Conservation (phyloP, 1,284 basidiomycete genomes). For the Tilletia caries region DNA sequence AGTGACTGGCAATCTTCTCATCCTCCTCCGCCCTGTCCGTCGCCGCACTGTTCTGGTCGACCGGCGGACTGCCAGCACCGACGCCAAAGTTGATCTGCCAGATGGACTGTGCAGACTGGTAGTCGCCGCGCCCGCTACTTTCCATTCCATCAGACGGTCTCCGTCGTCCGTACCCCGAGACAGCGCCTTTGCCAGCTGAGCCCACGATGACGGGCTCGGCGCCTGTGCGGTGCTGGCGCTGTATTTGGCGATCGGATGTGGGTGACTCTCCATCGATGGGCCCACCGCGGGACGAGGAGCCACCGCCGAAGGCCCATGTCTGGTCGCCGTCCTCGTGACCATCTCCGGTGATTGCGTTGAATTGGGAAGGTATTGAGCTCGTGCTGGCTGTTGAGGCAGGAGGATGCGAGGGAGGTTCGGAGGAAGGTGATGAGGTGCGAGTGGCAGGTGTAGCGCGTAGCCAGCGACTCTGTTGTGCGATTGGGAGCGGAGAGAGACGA, state of each 20-base stretch:
- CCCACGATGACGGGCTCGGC: constrained; percentile 12
- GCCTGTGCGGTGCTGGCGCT: neutral
- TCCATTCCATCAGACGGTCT: neutral
- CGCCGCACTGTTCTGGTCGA: neutral
- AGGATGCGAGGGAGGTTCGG: neutral
- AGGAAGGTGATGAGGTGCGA: neutral
- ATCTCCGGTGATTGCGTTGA: neutral
- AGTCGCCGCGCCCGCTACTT: neutral
- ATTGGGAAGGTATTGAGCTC: neutral
- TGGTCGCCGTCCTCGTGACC: constrained; percentile 3
- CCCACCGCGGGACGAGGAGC: constrained; percentile 13
- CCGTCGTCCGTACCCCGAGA: constrained; percentile 17
- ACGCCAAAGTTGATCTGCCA: constrained; percentile 12
- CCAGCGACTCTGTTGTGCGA: constrained; percentile 3
- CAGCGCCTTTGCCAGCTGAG: constrained; percentile 18
- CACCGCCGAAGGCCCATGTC: constrained; percentile 14
- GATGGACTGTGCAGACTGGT: constrained; percentile 2
- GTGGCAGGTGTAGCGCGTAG: neutral
- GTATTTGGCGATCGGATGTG: neutral
- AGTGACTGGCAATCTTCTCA: constrained; percentile 16
- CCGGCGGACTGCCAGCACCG: neutral
- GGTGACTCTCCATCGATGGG: neutral
- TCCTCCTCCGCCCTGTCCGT: constrained; percentile 13
- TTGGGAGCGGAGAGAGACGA: neutral
- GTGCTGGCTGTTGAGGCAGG: too few species aligned